Evolutionary conservation across 495 filamentous ascomycete genomes (phyloP), one percentile per base, ranked within the genome.

Genomic region (Hypoxylon trugodes): DNA sequence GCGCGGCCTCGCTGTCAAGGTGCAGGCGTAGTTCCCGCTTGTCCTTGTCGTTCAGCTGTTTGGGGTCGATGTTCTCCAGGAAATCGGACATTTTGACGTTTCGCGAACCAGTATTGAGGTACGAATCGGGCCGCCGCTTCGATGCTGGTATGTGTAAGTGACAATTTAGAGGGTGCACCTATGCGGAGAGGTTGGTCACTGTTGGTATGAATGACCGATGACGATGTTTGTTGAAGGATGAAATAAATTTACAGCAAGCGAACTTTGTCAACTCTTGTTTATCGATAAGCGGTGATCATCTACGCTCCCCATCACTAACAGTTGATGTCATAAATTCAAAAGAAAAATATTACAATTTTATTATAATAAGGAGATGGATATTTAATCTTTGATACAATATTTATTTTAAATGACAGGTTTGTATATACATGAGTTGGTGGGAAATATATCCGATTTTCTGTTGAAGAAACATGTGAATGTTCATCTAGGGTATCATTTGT

Each of bases 21-120:
- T 93, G 89, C 68, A 90, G 86, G 70, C 91, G 88, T 42, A 98
- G 82, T 77, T 98, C 93, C 61, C 87, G 82, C 82, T 91, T 93
- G 78, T 96, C 93, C 62, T 82, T 84, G 8, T 91, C 87, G 64
- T 81, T 89, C 76, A 97, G 90, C 72, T 85, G 86, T 71, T 83
- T 83, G 68, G 92, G 73, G 69, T 93, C 89, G 59, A 76, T 59
- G 9, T 76, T 64, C 22, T 73, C 70, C 49, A 75, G 45, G 59
- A 64, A 28, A 35, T 66, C 54, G 35, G 57, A 21, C 57, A 61
- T 66, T 26, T 42, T 45, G 21, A 2, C 32, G 7, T n/a, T n/a
- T n/a, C n/a, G n/a, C n/a, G n/a, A n/a, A n/a, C n/a, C n/a, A n/a
- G n/a, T n/a, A n/a, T n/a, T n/a, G n/a, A n/a, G n/a, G n/a, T n/a